These are phyloP conservation scores for Setaria viridis DNA, from an alignment of 202 grass and related monocot species.

Conservation along the genomic window DNA sequence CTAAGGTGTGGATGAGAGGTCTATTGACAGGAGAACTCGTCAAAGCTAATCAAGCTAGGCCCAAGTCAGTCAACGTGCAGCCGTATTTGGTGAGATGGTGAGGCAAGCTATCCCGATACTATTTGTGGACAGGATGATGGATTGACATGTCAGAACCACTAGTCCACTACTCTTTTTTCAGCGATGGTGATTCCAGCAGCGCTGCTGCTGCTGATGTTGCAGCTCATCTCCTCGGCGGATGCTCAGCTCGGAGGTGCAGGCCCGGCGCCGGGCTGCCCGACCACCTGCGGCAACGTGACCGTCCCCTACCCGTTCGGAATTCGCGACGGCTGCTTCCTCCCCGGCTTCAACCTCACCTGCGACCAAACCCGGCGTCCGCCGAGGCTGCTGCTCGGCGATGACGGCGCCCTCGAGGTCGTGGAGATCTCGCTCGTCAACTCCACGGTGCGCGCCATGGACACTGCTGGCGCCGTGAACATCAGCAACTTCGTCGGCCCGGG, in stretches of 20 bases:
- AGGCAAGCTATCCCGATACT: too few species aligned
- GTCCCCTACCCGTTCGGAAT: neutral
- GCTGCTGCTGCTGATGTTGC: neutral
- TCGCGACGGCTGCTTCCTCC: neutral
- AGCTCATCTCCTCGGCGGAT: neutral
- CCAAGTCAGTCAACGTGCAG: too few species aligned
- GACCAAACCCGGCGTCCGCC: neutral
- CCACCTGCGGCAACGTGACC: neutral
- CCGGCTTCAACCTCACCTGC: neutral
- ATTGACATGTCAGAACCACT: too few species aligned
- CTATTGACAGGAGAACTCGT: too few species aligned
- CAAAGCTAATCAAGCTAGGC: too few species aligned
- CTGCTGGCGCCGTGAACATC: neutral
- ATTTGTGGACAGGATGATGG: too few species aligned
- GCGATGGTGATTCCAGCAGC: neutral
- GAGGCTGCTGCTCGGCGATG: slow-evolving; percentile 1
- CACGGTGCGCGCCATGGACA: neutral
- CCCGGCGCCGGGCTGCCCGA: neutral
- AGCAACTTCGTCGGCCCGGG: neutral
- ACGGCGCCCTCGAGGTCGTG: neutral
- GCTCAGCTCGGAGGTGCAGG: too few species aligned
- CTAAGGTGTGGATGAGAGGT: too few species aligned
- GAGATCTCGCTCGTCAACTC: neutral
- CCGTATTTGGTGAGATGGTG: too few species aligned
- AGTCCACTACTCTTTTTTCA: too few species aligned